Base-by-base conservation (phyloP, 208 protist genomes). In the Crithidia bombi region DNA sequence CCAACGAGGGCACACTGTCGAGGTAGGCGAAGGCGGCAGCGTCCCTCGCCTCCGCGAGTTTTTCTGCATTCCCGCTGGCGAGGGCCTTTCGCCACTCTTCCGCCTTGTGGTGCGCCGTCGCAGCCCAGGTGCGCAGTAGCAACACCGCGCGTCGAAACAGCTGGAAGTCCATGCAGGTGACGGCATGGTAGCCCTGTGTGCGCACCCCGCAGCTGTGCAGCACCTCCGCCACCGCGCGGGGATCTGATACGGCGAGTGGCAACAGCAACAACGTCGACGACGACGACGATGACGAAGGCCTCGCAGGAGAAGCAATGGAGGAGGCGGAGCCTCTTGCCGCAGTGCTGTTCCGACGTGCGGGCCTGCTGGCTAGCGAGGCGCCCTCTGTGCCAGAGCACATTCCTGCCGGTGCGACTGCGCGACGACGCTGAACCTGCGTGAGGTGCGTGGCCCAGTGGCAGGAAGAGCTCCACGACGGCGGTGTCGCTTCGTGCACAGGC, bases 91-190 rank as follows among this genome's bases (percentile, higher is more conserved):
- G 39, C 23, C 5, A n/a, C 38, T 49, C 58, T 14, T 54, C n/a
- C 21, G 15, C n/a, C 23, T 32, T 26, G 5, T 56, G 3, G 23
- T 30, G 30, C 54, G 57, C 63, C 11, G 58, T 66, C 19, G 35
- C 23, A 32, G 79, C 69, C 83, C 81, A 90, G 19, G 75, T 57
- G 32, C 80, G 73, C 17, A 95, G 74, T 33, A 92, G 63, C 51
- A 92, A 73, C 67, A 90, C 57, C 5, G 85, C 56, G 38, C 90
- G 81, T 10, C 80, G 81, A 64, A 95, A 95, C 9, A 54, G 46
- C n/a, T 63, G 64, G 61, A 92, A 92, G 55, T 69, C 32, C 75
- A 95, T 81, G 50, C 57, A 46, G 17, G 77, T 56, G 17, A 79
- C 41, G 1, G 80, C 67, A 65, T 88, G 85, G 57, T 94, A 91